phyloP scores from a whole-genome alignment of 148 eudicot genomes.

The Pouteria glomerata region DNA sequence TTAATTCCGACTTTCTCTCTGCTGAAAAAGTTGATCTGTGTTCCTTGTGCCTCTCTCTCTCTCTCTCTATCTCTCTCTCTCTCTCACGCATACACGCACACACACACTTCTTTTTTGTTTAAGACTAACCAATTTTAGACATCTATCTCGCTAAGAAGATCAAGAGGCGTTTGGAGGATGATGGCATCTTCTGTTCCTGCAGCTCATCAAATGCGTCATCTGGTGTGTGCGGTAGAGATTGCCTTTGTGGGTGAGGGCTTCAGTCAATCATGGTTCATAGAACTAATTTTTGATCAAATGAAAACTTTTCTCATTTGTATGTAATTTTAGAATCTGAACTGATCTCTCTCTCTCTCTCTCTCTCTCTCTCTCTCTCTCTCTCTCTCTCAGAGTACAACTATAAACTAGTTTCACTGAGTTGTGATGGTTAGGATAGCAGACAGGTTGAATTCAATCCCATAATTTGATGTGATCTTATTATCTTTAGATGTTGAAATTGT shows the following conservation, averaged over 20 bases:
- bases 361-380: no score
- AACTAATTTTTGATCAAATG: conserved; percentile 4
- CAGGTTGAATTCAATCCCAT: not conserved
- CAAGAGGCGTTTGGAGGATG: conserved; percentile 83
- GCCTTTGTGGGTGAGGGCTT: conserved; percentile 85
- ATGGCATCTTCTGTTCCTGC: conserved; percentile 97
- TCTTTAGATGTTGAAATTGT: not conserved
- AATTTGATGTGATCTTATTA: not conserved
- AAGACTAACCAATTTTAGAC: conserved; percentile 56
- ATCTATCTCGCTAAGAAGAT: conserved; percentile 79
- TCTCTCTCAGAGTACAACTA: not conserved
- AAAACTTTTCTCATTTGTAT: not conserved
- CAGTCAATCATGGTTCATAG: not conserved
- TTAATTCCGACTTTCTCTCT: not conserved
- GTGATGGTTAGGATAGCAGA: not conserved
- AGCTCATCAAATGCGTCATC: conserved; percentile 56
- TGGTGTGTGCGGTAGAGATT: conserved; percentile 78
- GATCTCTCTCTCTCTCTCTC: conserved; percentile 3
- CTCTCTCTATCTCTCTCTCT: not conserved
- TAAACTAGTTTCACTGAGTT: not conserved
- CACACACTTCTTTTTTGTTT: conserved; percentile 9
- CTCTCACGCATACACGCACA: no score
- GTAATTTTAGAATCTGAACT: not conserved
- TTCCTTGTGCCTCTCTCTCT: not conserved
- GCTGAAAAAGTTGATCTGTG: not conserved